phyloP scores from a whole-genome alignment of 768 basidiomycete species.

The Pleurotus salmoneostramineus region DNA sequence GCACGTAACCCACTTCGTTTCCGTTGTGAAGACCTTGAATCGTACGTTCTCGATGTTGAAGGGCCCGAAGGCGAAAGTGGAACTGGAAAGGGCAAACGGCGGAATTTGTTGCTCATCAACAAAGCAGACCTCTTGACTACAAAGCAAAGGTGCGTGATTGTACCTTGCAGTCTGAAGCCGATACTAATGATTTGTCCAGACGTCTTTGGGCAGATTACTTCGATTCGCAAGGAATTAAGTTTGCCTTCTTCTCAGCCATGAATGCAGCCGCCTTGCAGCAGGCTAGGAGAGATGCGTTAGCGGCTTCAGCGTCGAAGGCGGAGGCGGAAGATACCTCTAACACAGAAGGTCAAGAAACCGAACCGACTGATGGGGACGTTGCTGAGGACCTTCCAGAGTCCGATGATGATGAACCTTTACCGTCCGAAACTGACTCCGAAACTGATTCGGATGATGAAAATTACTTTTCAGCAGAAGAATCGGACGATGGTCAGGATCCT shows the following conservation, averaged over 20 bases:
- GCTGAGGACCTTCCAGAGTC: conserved; percentile 19
- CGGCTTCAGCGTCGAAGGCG: conserved; percentile 16
- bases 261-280: conserved; percentile 84
- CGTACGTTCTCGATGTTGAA: conserved; percentile 82
- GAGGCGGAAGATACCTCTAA: conserved; percentile 1
- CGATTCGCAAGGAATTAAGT: conserved; percentile 66
- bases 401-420: conserved; percentile 18
- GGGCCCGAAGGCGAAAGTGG: conserved; percentile 78
- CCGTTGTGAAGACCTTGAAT: conserved; percentile 87
- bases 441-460: conserved; percentile 28
- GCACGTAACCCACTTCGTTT: conserved; percentile 92
- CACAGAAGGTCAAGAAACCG: too few relatives aligned
- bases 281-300: conserved; percentile 49
- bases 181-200: conserved; percentile 33
- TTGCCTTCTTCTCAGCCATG: conserved; percentile 92
- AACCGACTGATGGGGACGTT: background rate
- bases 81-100: conserved; percentile 68
- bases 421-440: conserved; percentile 18
- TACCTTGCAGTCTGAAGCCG: background rate
- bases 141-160: conserved; percentile 64
- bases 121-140: conserved; percentile 90
- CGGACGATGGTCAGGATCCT: conserved; percentile 48
- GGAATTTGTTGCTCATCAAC: conserved; percentile 84
- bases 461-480: conserved; percentile 49
- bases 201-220: conserved; percentile 91